Base-by-base conservation (phyloP, 495 filamentous ascomycete species). In the Neurospora sp. region DNA sequence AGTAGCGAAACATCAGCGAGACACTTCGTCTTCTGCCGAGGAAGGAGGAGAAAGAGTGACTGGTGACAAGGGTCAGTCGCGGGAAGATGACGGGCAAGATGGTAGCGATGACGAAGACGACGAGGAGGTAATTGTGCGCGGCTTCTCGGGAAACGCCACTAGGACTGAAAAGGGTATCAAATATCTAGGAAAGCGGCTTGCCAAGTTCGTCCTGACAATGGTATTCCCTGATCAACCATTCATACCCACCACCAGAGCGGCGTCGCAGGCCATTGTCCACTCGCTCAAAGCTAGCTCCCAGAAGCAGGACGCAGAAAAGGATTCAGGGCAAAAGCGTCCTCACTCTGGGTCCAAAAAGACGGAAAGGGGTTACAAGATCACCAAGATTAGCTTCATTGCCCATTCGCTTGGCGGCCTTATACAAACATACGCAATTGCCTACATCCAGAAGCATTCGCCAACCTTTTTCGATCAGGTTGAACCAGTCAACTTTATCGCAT, bases 391-490 rank as follows among this genome's bases (percentile, higher is more conserved):
- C 77, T 98, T 99, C 79, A 88, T 99, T 74, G 95, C 89, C 2
- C 96, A 99, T 80, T 98, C 95, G 6, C 88, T 99, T 2, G 96
- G 96, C 40, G 96, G 96, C 0, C 83, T 98, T 44, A 86, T 97
- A 42, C 96, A 99, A 81, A 97, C 91, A 3, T 99, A 99, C 81
- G 96, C 96, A 3, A 92, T 99, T 70, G 96, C 95, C 42, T 99
- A 98, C 82, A 98, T 99, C 39, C 92, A 97, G 74, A 98, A 98
- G 78, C 93, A 99, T 78, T 95, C 93, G 2, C 96, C 96, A 0
- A 84, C 89, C 31, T 98, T 99, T 79, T 99, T 98, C 77, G 88
- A 94, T 38, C 84, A 89, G 3, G 96, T 97, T 75, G 89, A 88
- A 76, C 96, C 96, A 0, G 86, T 98, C 79, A 98, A 97, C 78